Conservation (phyloP, 1,139 yeast species). For the Blastobotrys persicus region DNA sequence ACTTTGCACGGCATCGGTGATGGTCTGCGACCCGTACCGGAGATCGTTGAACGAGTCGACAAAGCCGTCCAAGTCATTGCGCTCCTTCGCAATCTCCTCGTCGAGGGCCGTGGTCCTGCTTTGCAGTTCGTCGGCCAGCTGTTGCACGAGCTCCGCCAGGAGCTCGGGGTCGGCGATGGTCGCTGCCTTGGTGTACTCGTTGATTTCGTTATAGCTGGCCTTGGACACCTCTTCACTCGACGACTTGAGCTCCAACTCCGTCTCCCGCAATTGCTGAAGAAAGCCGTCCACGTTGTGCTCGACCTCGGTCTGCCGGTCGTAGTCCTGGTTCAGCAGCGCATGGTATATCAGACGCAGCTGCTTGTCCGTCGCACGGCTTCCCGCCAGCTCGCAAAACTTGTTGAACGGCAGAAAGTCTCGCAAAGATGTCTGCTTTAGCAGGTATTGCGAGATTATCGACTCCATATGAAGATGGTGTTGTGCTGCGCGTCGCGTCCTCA, state of each 20-base stretch:
- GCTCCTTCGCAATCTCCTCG: conserved; percentile 5
- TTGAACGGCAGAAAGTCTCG: conserved; percentile 20
- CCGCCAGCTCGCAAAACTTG: conserved; percentile 18
- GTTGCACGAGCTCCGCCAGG: conserved; percentile 13
- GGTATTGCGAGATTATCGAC: conserved; percentile 16
- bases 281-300: conserved; percentile 17
- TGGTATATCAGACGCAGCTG: conserved; percentile 18
- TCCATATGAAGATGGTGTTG: too few species aligned
- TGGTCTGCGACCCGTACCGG: conserved; percentile 8
- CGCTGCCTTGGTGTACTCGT: conserved; percentile 3
- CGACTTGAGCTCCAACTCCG: conserved; percentile 3
- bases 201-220: neutral
- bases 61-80: conserved; percentile 4
- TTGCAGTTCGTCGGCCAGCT: conserved; percentile 13
- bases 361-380: neutral
- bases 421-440: conserved; percentile 25
- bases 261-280: conserved; percentile 11
- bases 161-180: conserved; percentile 13
- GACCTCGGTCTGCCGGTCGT: conserved; percentile 17
- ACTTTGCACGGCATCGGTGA: neutral
- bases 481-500: too few species aligned
- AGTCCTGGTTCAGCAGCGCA: conserved; percentile 18
- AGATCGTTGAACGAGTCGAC: conserved; percentile 19
- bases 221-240: conserved; percentile 1
- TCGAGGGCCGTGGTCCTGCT: conserved; percentile 6